These are phyloP conservation scores for Phaeomoniella chlamydospora DNA, from an alignment of 2,329 filamentous ascomycete genomes.

Conservation along the genomic window DNA sequence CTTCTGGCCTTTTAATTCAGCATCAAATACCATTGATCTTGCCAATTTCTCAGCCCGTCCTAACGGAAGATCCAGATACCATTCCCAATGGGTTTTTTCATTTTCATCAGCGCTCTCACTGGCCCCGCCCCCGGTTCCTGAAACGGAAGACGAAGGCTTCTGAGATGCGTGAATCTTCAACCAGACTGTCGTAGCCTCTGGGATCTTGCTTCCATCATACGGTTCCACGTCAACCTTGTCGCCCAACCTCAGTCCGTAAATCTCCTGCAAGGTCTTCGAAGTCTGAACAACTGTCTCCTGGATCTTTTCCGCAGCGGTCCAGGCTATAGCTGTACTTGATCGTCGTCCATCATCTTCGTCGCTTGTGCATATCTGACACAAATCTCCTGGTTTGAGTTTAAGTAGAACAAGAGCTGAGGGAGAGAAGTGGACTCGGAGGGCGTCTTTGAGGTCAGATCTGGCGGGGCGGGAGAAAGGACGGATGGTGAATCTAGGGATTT, in stretches of 20 bases:
- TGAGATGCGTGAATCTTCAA: slow-evolving; percentile 13
- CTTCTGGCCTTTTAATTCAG: slow-evolving; percentile 40
- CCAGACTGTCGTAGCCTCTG: slow-evolving; percentile 46
- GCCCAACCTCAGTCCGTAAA: slow-evolving; percentile 56
- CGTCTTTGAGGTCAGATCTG: slow-evolving; percentile 35
- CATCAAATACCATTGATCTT: slow-evolving; percentile 55
- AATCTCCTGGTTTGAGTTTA: slow-evolving; percentile 42
- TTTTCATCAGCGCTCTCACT: slow-evolving; percentile 9
- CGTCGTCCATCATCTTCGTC: neutral
- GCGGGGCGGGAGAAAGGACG: slow-evolving; percentile 36
- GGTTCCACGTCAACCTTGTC: slow-evolving; percentile 51
- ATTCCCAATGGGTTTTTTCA: slow-evolving; percentile 32
- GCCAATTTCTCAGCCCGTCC: slow-evolving; percentile 51
- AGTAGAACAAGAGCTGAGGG: slow-evolving; percentile 40
- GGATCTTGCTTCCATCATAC: slow-evolving; percentile 33
- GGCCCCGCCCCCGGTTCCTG: neutral
- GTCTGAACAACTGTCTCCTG: slow-evolving; percentile 56
- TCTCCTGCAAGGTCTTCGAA: slow-evolving; percentile 58
- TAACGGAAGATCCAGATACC: slow-evolving; percentile 28
- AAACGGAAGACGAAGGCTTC: too few relatives aligned
- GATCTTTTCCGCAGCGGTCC: slow-evolving; percentile 47
- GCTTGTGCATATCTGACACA: slow-evolving; percentile 35
- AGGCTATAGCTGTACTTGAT: slow-evolving; percentile 44
- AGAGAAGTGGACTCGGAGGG: slow-evolving; percentile 44
- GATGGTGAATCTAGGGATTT: slow-evolving; percentile 32